Percentiles rank a stretch among this genome's conserved stretches.
Conservation (phyloP, 2,329 filamentous ascomycete genomes). For the Ophiobolus disseminans region DNA sequence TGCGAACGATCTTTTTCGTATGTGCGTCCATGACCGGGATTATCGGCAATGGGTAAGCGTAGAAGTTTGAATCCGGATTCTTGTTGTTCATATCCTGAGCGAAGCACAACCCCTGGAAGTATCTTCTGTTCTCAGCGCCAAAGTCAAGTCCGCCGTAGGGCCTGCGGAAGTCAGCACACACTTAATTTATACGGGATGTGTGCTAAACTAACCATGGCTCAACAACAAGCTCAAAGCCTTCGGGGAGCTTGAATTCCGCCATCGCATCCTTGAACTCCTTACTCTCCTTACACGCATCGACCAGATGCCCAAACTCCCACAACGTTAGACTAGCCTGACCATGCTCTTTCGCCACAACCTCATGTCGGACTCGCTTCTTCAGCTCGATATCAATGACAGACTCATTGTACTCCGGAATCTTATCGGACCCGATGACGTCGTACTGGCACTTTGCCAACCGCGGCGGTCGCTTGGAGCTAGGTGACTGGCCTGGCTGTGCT, state of each 20-base stretch:
- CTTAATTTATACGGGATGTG: background rate
- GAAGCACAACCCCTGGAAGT: slow-evolving; percentile 63
- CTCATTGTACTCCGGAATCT: slow-evolving; percentile 62
- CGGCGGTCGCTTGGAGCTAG: slow-evolving; percentile 54
- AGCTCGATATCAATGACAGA: slow-evolving; percentile 58
- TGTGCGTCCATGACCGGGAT: slow-evolving; percentile 49
- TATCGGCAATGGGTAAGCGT: slow-evolving; percentile 49
- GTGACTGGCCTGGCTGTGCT: slow-evolving; percentile 45
- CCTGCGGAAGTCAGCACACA: slow-evolving; percentile 24
- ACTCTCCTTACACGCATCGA: slow-evolving; percentile 59
- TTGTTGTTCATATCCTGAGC: slow-evolving; percentile 55
- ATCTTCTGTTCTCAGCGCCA: slow-evolving; percentile 57
- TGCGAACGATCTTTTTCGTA: slow-evolving; percentile 42
- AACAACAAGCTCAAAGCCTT: slow-evolving; percentile 63
- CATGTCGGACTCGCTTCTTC: slow-evolving; percentile 52
- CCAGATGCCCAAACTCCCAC: slow-evolving; percentile 46
- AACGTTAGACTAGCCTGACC: slow-evolving; percentile 58
- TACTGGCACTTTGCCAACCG: slow-evolving; percentile 63
- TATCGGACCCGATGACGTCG: slow-evolving; percentile 61
- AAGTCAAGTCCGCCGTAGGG: slow-evolving; percentile 62
- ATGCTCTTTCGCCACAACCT: slow-evolving; percentile 57
- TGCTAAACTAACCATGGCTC: slow-evolving; percentile 55
- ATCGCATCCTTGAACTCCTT: slow-evolving; percentile 60
- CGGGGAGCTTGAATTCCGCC: slow-evolving; percentile 60
- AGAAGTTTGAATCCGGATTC: slow-evolving; percentile 53